Evolutionary conservation across 2,329 filamentous ascomycete species (phyloP).

Genomic region (Trichocomaceae sp.): DNA sequence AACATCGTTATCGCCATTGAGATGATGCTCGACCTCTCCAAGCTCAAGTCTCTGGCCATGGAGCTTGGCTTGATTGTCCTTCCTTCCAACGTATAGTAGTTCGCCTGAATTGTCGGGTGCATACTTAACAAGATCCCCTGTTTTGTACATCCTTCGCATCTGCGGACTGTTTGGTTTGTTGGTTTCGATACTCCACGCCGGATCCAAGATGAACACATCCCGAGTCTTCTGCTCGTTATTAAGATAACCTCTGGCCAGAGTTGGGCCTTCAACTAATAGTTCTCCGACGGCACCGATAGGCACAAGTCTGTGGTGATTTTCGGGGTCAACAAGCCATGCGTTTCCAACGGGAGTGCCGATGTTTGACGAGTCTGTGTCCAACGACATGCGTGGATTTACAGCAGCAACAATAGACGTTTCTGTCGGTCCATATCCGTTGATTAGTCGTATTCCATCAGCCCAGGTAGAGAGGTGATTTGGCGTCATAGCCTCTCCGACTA

Average conservation of each 20-base stretch:
- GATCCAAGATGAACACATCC: slow-evolving; percentile 32
- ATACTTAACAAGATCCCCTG: slow-evolving; percentile 28
- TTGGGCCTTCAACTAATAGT: slow-evolving; percentile 36
- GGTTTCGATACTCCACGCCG: slow-evolving; percentile 35
- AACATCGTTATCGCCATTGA: slow-evolving; percentile 34
- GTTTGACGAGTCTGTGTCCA: slow-evolving; percentile 22
- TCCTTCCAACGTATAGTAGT: slow-evolving; percentile 26
- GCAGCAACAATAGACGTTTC: slow-evolving; percentile 13
- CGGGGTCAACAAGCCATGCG: slow-evolving; percentile 40
- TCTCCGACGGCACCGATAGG: slow-evolving; percentile 38
- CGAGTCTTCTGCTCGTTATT: slow-evolving; percentile 35
- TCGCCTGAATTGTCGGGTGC: slow-evolving; percentile 32
- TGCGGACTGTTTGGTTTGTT: slow-evolving; percentile 21
- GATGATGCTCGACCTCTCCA: slow-evolving; percentile 35
- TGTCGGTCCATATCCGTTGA: slow-evolving; percentile 13
- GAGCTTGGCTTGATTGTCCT: slow-evolving; percentile 37
- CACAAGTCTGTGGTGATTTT: slow-evolving; percentile 38
- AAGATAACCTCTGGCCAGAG: slow-evolving; percentile 42
- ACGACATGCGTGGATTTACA: slow-evolving; percentile 4
- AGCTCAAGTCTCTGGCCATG: slow-evolving; percentile 39
- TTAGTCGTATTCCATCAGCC: slow-evolving; percentile 5
- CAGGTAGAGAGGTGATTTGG: slow-evolving; percentile 24
- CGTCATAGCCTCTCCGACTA: slow-evolving; percentile 37
- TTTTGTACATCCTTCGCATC: slow-evolving; percentile 33
- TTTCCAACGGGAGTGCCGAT: slow-evolving; percentile 35